phyloP scores from a whole-genome alignment of 306 rosid genomes.

The Vigna angularis region DNA sequence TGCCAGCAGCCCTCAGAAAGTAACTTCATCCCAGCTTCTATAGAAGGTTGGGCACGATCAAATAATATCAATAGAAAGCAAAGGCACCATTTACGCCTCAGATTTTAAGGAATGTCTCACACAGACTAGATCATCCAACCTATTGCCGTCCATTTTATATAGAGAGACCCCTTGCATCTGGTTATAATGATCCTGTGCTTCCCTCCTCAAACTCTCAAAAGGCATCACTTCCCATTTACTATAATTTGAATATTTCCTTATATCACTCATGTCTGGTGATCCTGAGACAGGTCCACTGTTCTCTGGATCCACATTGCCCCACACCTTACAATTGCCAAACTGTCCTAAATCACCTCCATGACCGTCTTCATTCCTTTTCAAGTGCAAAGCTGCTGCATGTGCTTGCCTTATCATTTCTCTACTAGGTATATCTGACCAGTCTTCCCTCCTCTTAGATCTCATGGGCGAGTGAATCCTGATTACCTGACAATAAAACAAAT shows the following conservation, averaged over 20 bases:
- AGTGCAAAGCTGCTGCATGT: constrained; percentile 78
- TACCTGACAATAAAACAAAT: constrained; percentile 62
- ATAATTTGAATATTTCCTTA: constrained; percentile 75
- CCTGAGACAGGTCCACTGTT: constrained; percentile 81
- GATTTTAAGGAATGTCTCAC: constrained; percentile 78
- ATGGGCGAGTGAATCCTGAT: constrained; percentile 95
- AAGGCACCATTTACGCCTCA: constrained; percentile 46
- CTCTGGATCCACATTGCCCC: constrained; percentile 77
- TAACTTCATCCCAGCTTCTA: constrained; percentile 41
- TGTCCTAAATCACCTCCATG: constrained; percentile 69
- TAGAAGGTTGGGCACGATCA: constrained; percentile 24
- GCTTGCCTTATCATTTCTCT: constrained; percentile 66
- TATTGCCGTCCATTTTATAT: constrained; percentile 97
- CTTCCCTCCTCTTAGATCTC: constrained; percentile 88
- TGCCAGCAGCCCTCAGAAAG: constrained; percentile 31
- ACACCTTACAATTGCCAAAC: constrained; percentile 93
- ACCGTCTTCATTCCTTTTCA: constrained; percentile 59
- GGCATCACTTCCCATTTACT: constrained; percentile 93
- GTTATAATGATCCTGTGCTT: constrained; percentile 69
- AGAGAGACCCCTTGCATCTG: constrained; percentile 90
- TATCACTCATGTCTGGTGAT: constrained; percentile 85
- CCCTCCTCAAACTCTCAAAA: constrained; percentile 75
- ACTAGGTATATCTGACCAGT: constrained; percentile 92
- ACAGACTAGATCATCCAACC: constrained; percentile 93
- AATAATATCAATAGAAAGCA: constrained; percentile 30